phyloP scores from a whole-genome alignment of 208 protist genomes.

The Acanthamoeba royreba region DNA sequence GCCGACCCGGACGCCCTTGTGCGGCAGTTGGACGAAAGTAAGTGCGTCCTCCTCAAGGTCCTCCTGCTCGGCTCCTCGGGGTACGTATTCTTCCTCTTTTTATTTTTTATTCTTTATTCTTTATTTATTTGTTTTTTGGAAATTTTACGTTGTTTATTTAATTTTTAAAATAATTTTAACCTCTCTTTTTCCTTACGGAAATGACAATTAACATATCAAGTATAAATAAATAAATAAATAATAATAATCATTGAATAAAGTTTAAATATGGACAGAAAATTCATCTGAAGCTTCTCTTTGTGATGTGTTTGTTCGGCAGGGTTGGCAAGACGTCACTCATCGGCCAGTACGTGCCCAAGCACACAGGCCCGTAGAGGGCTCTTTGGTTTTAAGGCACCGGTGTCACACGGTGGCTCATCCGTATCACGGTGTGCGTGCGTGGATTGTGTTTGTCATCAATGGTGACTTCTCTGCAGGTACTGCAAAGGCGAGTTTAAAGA shows the following conservation, averaged over 20 bases:
- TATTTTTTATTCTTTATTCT: not conserved
- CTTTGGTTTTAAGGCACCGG: too few relatives aligned
- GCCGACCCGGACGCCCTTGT: not conserved
- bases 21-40: not conserved
- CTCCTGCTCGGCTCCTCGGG: not conserved
- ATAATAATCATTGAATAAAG: not conserved
- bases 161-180: not conserved
- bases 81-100: not conserved
- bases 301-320: not conserved
- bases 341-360: not conserved
- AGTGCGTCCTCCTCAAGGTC: not conserved
- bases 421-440: not conserved
- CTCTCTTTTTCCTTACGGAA: too few relatives aligned
- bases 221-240: too few relatives aligned
- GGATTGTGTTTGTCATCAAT: not conserved
- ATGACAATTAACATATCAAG: too few relatives aligned
- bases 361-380: not conserved
- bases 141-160: too few relatives aligned
- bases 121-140: not conserved
- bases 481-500: not conserved
- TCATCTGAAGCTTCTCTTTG: too few relatives aligned
- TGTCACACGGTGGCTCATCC: not conserved
- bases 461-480: not conserved
- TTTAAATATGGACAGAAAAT: too few relatives aligned
- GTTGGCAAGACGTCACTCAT: slow-evolving; percentile 2